Evolutionary conservation across 345 rosid genomes (phyloP).

Genomic region (Citrus trifoliata): DNA sequence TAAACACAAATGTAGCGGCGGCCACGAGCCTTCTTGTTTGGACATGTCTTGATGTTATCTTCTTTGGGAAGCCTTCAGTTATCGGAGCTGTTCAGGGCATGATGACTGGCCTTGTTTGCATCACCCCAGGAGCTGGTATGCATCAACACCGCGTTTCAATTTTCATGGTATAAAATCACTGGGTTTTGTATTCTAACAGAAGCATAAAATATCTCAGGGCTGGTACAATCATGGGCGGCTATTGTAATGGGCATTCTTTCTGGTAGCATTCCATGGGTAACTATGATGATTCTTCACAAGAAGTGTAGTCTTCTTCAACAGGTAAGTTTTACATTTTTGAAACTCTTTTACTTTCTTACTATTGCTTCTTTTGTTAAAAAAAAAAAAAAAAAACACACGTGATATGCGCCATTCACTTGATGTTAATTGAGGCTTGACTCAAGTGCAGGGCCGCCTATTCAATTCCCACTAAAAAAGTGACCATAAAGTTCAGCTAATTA

Average conservation of each 20-base stretch:
- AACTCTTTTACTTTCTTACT: no score
- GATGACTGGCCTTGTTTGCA: constrained; percentile 87
- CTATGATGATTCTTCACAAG: constrained; percentile 95
- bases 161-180: no score
- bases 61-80: constrained; percentile 89
- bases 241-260: constrained; percentile 69
- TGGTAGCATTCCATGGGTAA: constrained; percentile 88
- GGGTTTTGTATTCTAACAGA: no score
- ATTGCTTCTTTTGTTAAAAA: no score
- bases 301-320: constrained; percentile 57
- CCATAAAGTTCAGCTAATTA: background rate
- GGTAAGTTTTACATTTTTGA: constrained; percentile 22
- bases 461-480: background rate
- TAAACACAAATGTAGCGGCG: constrained; percentile 81
- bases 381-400: background rate
- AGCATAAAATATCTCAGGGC: constrained; percentile 36
- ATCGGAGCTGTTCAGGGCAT: constrained; percentile 94
- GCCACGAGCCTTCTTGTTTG: constrained; percentile 93
- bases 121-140: constrained; percentile 91
- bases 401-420: background rate
- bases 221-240: constrained; percentile 94
- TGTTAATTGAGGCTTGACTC: background rate
- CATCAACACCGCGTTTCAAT: no score
- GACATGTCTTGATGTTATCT: constrained; percentile 80
- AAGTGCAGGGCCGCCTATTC: background rate